Percentiles rank a stretch among this genome's conserved stretches.
Evolutionary conservation across 2,329 filamentous ascomycete genomes (phyloP).

Genomic region (Colletotrichum liriopes): DNA sequence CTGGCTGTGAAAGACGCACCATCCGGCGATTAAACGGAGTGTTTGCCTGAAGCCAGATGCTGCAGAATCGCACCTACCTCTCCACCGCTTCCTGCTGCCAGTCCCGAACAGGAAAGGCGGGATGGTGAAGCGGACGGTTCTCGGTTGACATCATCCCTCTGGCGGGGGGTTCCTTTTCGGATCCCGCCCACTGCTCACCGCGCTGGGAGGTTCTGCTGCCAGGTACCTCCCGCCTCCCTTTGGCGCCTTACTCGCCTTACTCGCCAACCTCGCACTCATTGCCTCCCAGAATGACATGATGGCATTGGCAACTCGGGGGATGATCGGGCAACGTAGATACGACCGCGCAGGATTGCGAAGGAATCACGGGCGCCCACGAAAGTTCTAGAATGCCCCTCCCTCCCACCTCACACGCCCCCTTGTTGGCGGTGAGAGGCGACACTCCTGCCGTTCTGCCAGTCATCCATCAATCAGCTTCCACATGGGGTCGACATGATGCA

Average conservation of each 20-base stretch:
- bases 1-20: neutral
- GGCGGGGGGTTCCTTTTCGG: conserved; percentile 23
- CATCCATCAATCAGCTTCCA: too few species aligned
- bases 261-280: neutral
- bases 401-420: neutral
- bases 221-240: neutral
- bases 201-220: neutral
- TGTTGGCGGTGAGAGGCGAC: conserved; percentile 13
- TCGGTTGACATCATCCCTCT: conserved; percentile 28
- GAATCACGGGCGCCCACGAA: conserved; percentile 5
- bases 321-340: neutral
- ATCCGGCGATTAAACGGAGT: conserved; percentile 12
- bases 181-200: neutral
- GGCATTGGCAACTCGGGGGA: neutral
- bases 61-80: conserved; percentile 25
- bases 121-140: conserved; percentile 22
- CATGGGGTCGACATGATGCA: too few species aligned
- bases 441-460: neutral
- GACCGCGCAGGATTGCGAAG: neutral
- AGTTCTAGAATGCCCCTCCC: conserved; percentile 32
- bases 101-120: neutral
- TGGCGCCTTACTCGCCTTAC: neutral
- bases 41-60: neutral
- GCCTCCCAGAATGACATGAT: too few species aligned
- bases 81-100: neutral